Percentiles rank a stretch among this genome's conserved stretches.
These are phyloP conservation scores for Schwanniomyces polymorphus DNA, from an alignment of 805 yeast genomes.

Conservation along the genomic window DNA sequence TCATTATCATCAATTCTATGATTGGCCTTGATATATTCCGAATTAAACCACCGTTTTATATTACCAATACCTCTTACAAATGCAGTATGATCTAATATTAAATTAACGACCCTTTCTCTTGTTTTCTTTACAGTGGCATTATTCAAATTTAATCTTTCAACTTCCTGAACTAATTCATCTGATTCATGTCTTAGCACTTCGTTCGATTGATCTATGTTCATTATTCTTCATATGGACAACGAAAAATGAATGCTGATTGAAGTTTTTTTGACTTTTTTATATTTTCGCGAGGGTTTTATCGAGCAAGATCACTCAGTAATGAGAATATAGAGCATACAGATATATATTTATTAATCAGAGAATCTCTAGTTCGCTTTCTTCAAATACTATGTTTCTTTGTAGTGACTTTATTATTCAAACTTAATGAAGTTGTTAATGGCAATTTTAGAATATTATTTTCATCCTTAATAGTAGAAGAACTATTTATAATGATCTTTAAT, in stretches of 20 bases:
- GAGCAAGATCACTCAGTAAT: no score
- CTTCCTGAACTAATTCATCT: conserved; percentile 11
- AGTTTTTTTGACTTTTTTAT: background rate
- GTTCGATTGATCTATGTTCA: background rate
- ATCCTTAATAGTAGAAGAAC: no score
- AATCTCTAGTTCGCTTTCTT: no score
- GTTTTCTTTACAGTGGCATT: background rate
- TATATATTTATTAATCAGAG: no score
- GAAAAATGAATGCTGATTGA: background rate
- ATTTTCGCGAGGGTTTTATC: background rate
- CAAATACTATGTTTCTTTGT: no score
- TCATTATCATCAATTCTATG: conserved; percentile 16
- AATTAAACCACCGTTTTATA: conserved; percentile 60
- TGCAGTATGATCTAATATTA: conserved; percentile 68
- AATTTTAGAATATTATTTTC: no score
- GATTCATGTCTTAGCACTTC: conserved; percentile 3
- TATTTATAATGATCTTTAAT: no score
- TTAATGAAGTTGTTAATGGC: no score
- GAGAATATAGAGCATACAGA: no score
- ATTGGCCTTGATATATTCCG: conserved; percentile 30
- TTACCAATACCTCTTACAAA: conserved; percentile 69
- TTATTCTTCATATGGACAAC: background rate
- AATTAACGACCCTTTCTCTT: conserved; percentile 22
- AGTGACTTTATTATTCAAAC: no score
- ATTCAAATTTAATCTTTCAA: background rate